A percentile compares a stretch with the other conserved stretches of the same genome.
Conservation (phyloP, 2,329 filamentous ascomycete genomes). For the Neophaeococcomyces mojaviensis region DNA sequence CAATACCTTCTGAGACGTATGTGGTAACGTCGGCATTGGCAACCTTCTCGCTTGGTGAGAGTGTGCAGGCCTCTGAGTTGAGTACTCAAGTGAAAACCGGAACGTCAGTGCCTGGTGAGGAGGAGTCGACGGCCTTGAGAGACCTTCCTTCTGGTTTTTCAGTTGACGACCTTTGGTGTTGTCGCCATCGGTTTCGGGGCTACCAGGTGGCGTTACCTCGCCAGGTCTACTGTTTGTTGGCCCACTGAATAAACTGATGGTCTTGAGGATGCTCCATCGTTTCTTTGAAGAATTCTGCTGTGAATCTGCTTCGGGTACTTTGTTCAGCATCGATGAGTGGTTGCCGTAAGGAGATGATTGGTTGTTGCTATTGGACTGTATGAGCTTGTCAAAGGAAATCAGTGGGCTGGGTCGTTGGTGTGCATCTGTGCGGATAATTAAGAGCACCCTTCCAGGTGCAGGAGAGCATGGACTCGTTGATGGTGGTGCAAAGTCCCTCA, state of each 20-base stretch:
- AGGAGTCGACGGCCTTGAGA: constrained; percentile 30
- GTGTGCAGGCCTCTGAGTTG: constrained; percentile 43
- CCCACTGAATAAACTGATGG: constrained; percentile 37
- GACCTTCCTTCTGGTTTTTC: constrained; percentile 1
- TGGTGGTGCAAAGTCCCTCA: constrained; percentile 48
- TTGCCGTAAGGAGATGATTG: constrained; percentile 30
- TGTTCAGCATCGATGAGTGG: constrained; percentile 30
- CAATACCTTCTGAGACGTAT: constrained; percentile 48
- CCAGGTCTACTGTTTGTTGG: constrained; percentile 38
- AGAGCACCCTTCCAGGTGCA: constrained; percentile 73
- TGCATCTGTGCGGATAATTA: constrained; percentile 79
- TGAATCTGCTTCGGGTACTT: constrained; percentile 23
- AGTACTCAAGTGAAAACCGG: constrained; percentile 62
- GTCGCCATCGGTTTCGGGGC: constrained; percentile 19
- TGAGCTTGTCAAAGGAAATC: constrained; percentile 57
- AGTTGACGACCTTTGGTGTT: constrained; percentile 17
- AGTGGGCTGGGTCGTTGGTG: constrained; percentile 48
- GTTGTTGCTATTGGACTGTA: constrained; percentile 32
- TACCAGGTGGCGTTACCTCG: constrained; percentile 34
- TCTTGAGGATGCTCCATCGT: constrained; percentile 46
- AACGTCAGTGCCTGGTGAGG: constrained; percentile 52
- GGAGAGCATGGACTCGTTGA: constrained; percentile 78
- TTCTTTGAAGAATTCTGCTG: constrained; percentile 29
- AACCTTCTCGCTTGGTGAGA: constrained; percentile 47
- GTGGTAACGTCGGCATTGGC: constrained; percentile 49